phyloP scores from a whole-genome alignment of 495 filamentous ascomycete genomes.

The Trichocladium antarcticum region DNA sequence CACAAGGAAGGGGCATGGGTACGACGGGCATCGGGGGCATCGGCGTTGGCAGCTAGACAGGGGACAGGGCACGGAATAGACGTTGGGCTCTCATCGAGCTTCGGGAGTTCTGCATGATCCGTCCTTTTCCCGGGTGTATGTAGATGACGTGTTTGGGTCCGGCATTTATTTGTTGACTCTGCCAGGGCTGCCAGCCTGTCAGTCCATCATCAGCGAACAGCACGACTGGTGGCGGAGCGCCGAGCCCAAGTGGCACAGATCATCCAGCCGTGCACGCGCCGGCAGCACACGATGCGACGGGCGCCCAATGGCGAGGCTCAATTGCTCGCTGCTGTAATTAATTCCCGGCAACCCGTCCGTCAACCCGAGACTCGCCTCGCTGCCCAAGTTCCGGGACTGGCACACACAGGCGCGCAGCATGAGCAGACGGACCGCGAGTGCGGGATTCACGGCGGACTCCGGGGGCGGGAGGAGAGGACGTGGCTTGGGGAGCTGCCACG shows the following conservation, averaged over 20 bases:
- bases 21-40: not conserved
- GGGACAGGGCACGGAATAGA: not conserved
- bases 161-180: no score
- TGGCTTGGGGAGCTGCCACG: conserved; percentile 1
- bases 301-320: not conserved
- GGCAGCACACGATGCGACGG: not conserved
- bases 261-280: not conserved
- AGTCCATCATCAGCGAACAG: no score
- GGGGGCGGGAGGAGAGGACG: not conserved
- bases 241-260: conserved; percentile 5
- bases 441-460: not conserved
- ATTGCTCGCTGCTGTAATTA: not conserved
- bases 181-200: no score
- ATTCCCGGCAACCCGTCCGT: not conserved
- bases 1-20: not conserved
- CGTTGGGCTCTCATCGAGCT: not conserved
- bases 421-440: not conserved
- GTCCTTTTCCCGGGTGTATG: not conserved
- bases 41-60: not conserved
- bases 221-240: no score
- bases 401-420: no score
- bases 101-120: not conserved
- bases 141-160: conserved; percentile 5
- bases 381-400: no score
- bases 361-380: not conserved